Conservation (phyloP, 345 rosid species). For the Eucalyptus camaldulensis region DNA sequence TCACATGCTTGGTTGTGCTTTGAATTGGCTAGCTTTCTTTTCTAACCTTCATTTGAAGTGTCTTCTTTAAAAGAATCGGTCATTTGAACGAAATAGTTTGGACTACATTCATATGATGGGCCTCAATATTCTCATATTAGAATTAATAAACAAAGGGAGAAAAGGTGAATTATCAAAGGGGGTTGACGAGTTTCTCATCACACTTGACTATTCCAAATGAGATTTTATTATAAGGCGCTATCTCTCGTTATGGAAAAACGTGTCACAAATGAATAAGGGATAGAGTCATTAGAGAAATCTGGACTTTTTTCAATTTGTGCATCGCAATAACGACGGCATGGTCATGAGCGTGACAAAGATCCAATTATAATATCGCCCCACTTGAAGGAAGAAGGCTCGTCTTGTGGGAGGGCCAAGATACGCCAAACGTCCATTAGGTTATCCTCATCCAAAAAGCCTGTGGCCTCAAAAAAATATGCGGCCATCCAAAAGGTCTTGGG, state of each 20-base stretch:
- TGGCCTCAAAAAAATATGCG: not conserved
- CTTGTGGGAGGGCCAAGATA: not conserved
- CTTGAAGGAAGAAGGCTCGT: not conserved
- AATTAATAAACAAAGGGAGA: not conserved
- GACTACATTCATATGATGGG: not conserved
- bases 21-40: not conserved
- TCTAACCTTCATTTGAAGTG: not conserved
- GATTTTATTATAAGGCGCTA: not conserved
- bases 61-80: not conserved
- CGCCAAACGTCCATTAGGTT: not conserved
- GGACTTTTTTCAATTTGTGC: not conserved
- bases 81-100: not conserved
- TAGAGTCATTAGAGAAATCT: not conserved
- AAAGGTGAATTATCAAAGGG: not conserved
- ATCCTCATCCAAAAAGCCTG: not conserved
- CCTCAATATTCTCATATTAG: not conserved
- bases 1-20: not conserved
- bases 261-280: not conserved
- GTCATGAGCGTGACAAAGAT: not conserved
- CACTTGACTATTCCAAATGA: not conserved
- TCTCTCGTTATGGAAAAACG: not conserved
- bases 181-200: not conserved
- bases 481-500: not conserved
- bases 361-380: not conserved
- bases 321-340: not conserved